Percentiles rank a stretch among this genome's conserved stretches.
Conservation (phyloP, 495 filamentous ascomycete species). For the Echria macrotheca region DNA sequence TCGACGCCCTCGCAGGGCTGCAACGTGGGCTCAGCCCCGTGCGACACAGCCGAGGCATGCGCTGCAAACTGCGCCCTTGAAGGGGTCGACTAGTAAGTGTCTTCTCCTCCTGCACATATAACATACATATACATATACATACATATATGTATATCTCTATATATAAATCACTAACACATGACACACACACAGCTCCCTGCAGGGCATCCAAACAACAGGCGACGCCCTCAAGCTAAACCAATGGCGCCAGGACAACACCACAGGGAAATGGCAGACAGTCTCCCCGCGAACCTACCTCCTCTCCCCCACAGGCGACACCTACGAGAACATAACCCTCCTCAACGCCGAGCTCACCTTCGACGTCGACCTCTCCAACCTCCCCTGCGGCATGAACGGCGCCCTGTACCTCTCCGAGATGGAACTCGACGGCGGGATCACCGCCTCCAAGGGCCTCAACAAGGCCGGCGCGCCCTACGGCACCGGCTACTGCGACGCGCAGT, state of each 20-base stretch:
- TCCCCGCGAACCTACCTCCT: conserved; percentile 61
- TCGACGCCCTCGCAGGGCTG: not conserved
- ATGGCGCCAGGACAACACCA: conserved; percentile 42
- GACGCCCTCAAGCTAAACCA: conserved; percentile 45
- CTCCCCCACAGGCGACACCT: conserved; percentile 42
- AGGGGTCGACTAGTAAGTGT: conserved; percentile 36
- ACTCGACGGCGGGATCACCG: conserved; percentile 51
- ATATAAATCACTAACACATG: too few species aligned
- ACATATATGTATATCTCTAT: too few species aligned
- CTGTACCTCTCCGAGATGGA: conserved; percentile 66
- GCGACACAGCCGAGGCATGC: conserved; percentile 40
- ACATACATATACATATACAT: too few species aligned
- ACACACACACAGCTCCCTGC: conserved; percentile 10
- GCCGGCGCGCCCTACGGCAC: conserved; percentile 70
- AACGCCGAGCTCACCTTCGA: conserved; percentile 65
- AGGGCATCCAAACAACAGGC: conserved; percentile 40
- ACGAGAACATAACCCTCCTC: conserved; percentile 54
- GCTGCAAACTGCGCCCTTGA: conserved; percentile 45
- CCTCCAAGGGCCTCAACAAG: conserved; percentile 42
- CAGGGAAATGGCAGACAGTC: conserved; percentile 37
- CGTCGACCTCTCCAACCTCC: conserved; percentile 58
- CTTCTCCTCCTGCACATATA: not conserved
- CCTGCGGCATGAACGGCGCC: conserved; percentile 69
- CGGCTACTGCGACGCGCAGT: conserved; percentile 73
- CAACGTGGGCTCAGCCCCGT: conserved; percentile 46